Conservation (phyloP, 345 rosid genomes). For the Turritis glabra region DNA sequence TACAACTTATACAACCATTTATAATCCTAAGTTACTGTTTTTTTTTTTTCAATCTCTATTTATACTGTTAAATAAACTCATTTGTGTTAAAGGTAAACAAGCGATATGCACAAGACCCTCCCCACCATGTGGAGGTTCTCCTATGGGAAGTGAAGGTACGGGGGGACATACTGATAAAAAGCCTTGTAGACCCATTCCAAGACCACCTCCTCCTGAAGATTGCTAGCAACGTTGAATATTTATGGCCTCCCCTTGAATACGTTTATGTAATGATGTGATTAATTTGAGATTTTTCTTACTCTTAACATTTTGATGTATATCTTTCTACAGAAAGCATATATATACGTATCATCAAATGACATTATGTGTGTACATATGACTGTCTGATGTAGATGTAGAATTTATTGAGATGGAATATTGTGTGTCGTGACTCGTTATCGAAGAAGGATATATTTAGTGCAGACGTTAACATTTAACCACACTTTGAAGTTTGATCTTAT, state of each 20-base stretch:
- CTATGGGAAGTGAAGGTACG: background rate
- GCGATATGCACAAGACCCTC: background rate
- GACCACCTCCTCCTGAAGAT: conserved; percentile 9
- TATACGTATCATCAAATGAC: background rate
- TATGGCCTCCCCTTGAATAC: background rate
- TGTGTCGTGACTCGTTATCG: conserved; percentile 24
- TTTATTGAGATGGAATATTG: conserved; percentile 22
- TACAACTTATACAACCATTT: background rate
- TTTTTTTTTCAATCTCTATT: background rate
- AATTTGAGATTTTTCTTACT: background rate
- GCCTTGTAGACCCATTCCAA: conserved; percentile 23
- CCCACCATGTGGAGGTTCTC: conserved; percentile 22
- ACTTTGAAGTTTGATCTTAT: conserved; percentile 21
- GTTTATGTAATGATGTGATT: background rate
- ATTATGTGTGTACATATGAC: conserved; percentile 9
- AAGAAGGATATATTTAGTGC: conserved; percentile 32
- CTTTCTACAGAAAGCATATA: conserved; percentile 14
- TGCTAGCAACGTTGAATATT: background rate
- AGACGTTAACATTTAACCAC: conserved; percentile 36
- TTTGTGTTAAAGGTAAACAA: background rate
- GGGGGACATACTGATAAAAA: background rate
- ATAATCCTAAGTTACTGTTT: background rate
- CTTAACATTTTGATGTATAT: background rate
- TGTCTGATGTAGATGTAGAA: conserved; percentile 29
- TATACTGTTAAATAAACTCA: background rate